Evolutionary conservation across 2,329 filamentous ascomycete species (phyloP).

Genomic region (Graphiopsis chlorocephala): DNA sequence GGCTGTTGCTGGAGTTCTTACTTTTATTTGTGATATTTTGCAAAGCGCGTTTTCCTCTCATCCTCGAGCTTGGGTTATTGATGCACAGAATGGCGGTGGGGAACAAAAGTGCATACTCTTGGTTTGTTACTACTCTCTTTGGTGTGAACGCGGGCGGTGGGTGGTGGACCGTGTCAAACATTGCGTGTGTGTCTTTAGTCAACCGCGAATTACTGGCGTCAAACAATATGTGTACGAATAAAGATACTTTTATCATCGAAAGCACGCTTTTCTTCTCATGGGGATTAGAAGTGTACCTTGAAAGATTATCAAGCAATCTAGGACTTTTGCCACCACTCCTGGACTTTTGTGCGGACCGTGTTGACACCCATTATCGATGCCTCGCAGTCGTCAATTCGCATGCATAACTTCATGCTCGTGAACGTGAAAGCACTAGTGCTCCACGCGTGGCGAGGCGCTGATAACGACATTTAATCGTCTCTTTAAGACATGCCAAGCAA

Average conservation of each 20-base stretch:
- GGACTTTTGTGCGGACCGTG: background rate
- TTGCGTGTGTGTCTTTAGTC: background rate
- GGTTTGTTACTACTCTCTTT: background rate
- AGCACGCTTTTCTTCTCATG: background rate
- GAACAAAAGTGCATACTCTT: background rate
- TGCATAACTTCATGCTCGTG: background rate
- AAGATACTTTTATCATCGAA: background rate
- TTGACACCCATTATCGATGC: background rate
- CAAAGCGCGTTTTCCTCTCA: background rate
- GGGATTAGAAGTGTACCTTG: background rate
- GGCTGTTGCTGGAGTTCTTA: background rate
- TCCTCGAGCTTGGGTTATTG: background rate
- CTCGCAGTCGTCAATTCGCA: background rate
- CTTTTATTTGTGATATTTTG: background rate
- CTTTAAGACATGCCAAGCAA: constrained; percentile 26
- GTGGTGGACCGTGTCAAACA: background rate
- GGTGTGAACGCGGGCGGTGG: background rate
- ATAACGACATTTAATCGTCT: background rate
- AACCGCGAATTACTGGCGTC: background rate
- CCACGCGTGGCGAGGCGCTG: background rate
- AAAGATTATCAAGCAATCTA: background rate
- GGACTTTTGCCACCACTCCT: background rate
- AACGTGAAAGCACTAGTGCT: background rate
- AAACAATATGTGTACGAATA: background rate
- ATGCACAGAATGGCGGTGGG: background rate